Base-by-base conservation (phyloP, 768 basidiomycete genomes). In the Daedaleopsis nitida region DNA sequence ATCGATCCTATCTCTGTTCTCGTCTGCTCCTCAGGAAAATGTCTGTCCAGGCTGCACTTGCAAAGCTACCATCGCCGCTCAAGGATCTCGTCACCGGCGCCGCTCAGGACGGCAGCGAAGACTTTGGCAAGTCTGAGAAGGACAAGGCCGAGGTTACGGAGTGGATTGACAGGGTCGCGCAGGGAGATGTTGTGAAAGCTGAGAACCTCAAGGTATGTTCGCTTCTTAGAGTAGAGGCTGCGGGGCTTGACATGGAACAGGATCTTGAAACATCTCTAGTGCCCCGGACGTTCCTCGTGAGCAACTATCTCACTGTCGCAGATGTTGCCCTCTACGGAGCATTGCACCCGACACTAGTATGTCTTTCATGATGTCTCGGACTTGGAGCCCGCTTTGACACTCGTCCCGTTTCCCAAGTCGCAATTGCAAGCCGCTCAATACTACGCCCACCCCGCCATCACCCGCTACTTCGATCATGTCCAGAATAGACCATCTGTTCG, bases 401-500 rank as follows among this genome's bases (percentile, higher is more conserved):
- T 21, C 37, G 16, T 21, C 57, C 51, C 21, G 37, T 5, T 4
- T 11, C 17, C 60, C 37, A 72, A 96, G 89, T 84, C 89, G 10
- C 85, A 87, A 69, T 78, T 90, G 17, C 82, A 86, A 67, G 80
- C 90, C 5, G 66, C 81, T n/a, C 84, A 91, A 70, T 89, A 92
- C 78, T 88, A 92, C 72, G 76, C 87, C 17, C 83, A 86, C 57
- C 94, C 96, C 6, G 83, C 92, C 21, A 73, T 98, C 42, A 91
- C 91, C 44, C 91, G 97, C 48, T 98, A 96, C 81, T 96, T 98
- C 72, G 91, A 96, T 75, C 94, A 98, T 75, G 83, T 99, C 60
- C 96, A 98, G 77, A 81, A 85, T 49, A 80, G 79, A 21, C 79
- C 87, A 7, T 73, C 82, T 16, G 86, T 97, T 43, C 80, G 84